A percentile compares a stretch with the other conserved stretches of the same genome.
phyloP scores from a whole-genome alignment of 2,329 filamentous ascomycete genomes.

The Colletotrichum sojae region DNA sequence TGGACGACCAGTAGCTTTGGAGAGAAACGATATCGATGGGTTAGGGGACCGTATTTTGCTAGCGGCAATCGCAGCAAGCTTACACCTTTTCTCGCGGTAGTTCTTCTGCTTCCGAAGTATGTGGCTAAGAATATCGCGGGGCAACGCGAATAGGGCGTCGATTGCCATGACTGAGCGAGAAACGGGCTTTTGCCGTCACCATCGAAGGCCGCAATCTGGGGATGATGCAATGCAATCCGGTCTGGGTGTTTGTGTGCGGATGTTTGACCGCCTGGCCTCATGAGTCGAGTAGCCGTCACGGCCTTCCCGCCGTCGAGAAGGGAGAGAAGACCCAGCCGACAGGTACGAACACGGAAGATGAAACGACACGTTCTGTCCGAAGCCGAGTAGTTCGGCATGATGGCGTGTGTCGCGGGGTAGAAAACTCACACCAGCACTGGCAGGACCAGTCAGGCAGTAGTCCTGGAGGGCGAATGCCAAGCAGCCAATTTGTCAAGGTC shows the following conservation, averaged over 20 bases:
- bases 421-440: too few relatives aligned
- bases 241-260: not conserved
- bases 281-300: conserved; percentile 13
- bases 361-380: not conserved
- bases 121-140: not conserved
- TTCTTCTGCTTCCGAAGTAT: not conserved
- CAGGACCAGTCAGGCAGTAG: too few relatives aligned
- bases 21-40: conserved; percentile 27
- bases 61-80: not conserved
- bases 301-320: not conserved
- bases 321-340: conserved; percentile 9
- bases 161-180: too few relatives aligned
- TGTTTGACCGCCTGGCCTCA: not conserved
- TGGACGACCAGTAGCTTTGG: not conserved
- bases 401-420: not conserved
- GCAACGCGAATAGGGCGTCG: not conserved
- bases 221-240: not conserved
- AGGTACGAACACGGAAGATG: not conserved
- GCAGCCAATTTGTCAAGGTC: too few relatives aligned
- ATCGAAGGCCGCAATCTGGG: not conserved
- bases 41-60: not conserved
- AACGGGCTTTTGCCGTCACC: not conserved
- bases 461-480: too few relatives aligned
- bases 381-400: not conserved
- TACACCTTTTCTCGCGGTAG: not conserved